phyloP scores from a whole-genome alignment of 164 flowering plant genomes.

The Vitis rotundifolia region DNA sequence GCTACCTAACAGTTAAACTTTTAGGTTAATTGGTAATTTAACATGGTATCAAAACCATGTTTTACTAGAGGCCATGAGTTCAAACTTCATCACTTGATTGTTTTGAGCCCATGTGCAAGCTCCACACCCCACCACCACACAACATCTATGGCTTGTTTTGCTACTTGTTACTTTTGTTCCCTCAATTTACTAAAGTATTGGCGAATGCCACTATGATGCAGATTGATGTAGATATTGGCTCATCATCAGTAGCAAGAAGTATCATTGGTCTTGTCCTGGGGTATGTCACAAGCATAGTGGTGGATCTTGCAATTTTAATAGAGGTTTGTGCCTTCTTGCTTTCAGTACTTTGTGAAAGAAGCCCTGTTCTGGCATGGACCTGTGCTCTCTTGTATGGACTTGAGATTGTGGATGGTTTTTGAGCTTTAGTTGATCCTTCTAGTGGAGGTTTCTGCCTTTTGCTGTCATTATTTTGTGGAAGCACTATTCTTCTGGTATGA shows the following conservation, averaged over 20 bases:
- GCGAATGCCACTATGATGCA: constrained; percentile 26
- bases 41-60: no score
- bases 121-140: not conserved
- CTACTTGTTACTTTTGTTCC: constrained; percentile 1
- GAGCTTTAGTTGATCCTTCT: not conserved
- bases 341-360: not conserved
- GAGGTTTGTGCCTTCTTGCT: constrained; percentile 58
- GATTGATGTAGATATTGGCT: constrained; percentile 99
- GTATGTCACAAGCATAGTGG: constrained; percentile 91
- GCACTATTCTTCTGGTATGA: not conserved
- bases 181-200: not conserved
- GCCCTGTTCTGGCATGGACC: not conserved
- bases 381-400: not conserved
- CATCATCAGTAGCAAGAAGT: constrained; percentile 93
- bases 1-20: no score
- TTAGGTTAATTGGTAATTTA: no score
- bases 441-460: not conserved
- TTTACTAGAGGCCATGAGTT: no score
- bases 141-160: not conserved
- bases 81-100: no score
- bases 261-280: constrained; percentile 91
- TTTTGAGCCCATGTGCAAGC: no score
- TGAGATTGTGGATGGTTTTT: not conserved
- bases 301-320: constrained; percentile 88
- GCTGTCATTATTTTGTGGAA: not conserved